These are phyloP conservation scores for Phytophthora citricola DNA, from an alignment of 352 stramenopile genomes.

Conservation along the genomic window DNA sequence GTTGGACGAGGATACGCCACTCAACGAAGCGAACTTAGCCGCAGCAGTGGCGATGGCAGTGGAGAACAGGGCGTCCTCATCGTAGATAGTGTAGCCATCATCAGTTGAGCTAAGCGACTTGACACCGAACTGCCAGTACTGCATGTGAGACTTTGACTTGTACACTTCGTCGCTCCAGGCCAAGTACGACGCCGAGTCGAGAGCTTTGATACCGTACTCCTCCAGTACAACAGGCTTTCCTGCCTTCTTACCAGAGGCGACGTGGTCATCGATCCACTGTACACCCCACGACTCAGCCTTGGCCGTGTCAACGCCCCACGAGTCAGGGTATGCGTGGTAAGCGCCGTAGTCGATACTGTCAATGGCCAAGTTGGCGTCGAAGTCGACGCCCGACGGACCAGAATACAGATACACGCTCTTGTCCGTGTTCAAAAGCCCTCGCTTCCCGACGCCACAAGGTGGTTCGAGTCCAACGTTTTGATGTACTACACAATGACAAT, in stretches of 20 bases:
- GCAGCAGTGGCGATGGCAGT: conserved; percentile 22
- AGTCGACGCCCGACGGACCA: conserved; percentile 40
- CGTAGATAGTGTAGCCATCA: conserved; percentile 35
- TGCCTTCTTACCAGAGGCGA: conserved; percentile 28
- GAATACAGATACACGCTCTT: conserved; percentile 47
- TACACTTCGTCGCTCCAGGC: conserved; percentile 39
- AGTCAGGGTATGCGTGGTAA: conserved; percentile 46
- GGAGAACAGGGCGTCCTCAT: conserved; percentile 27
- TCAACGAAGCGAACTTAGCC: conserved; percentile 35
- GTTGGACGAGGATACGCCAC: conserved; percentile 22
- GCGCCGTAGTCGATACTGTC: conserved; percentile 39
- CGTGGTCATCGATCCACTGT: conserved; percentile 43
- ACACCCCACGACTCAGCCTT: conserved; percentile 38
- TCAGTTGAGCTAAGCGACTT: conserved; percentile 30
- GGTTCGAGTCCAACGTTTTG: conserved; percentile 42
- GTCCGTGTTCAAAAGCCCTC: conserved; percentile 50
- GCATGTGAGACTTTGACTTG: conserved; percentile 39
- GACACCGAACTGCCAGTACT: conserved; percentile 50
- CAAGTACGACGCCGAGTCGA: conserved; percentile 35
- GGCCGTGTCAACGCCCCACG: conserved; percentile 34
- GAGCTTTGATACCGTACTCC: conserved; percentile 38
- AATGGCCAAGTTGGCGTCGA: conserved; percentile 38
- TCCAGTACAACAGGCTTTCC: conserved; percentile 40
- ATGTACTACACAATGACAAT: conserved; percentile 30
- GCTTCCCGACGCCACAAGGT: conserved; percentile 37